Evolutionary conservation across 106 monocot genomes (phyloP), one percentile per base, ranked within the genome.

Genomic region (Dendrobium catenatum): DNA sequence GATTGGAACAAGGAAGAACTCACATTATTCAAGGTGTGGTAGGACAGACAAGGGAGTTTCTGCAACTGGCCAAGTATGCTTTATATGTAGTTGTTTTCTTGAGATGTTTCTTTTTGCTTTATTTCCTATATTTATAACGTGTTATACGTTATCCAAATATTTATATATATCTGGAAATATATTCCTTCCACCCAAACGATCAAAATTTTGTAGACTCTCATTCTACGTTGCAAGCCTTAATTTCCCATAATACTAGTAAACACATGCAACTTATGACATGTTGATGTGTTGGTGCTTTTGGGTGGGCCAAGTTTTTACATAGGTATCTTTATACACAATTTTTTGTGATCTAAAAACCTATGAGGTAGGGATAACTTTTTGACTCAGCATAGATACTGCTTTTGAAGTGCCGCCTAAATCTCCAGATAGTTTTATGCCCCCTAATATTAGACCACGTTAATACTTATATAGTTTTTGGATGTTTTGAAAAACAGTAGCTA

Each of bases 1-100:
- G 75, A 79, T 88, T 78, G 87, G 86, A n/a, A 86, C 77, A 29
- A 93, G 73, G 83, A 79, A 81, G 68, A 81, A 88, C n/a, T 87
- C 87, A 76, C 81, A 81, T 56, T 99, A 99, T 78, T 95, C 92
- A 43, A 93, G 98, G 80, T 99, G 98, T 87, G 98, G 98, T 61
- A 89, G 98, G 83, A 99, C 98, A 31, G 98, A 99, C 81, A 95
- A 91, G 68, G 98, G 98, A 46, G 98, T 99, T 87, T 99, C 98
- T 64, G 86, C 98, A 41, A 93, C 86, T 83, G 93, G 95, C 40
- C 98, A 99, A 85, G 98, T 95, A 91, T 73, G 42, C 2, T 81
- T 22, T 24, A 49, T 15, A 24, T 13, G 49, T 49, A 26, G 46
- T 76, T 13, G 20, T 76, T 49, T 76, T 49, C 42, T 42, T 74